Conservation (phyloP, 2,329 filamentous ascomycete genomes). For the Aspergillus hiratsukae region DNA sequence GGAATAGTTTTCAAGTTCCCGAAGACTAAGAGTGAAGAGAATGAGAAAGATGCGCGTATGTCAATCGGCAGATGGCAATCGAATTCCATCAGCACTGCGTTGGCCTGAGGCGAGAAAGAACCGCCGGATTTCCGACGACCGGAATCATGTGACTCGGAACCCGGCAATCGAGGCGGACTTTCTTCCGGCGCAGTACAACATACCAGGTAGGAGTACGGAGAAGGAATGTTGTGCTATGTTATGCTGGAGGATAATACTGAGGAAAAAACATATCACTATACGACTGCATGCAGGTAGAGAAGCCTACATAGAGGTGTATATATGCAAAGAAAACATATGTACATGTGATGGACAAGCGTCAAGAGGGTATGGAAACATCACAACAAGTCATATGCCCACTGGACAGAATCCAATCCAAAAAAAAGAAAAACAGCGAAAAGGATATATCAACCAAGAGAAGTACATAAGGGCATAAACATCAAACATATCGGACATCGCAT, state of each 20-base stretch:
- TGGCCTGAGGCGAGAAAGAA: constrained; percentile 18
- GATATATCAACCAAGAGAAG: constrained; percentile 12
- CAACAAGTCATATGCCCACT: constrained; percentile 11
- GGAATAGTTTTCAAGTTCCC: not conserved
- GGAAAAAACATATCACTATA: not conserved
- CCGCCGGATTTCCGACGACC: constrained; percentile 8
- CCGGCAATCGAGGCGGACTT: constrained; percentile 2
- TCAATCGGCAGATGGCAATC: not conserved
- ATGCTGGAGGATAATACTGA: not conserved
- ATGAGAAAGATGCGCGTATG: not conserved
- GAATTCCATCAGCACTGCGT: not conserved
- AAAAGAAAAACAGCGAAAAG: constrained; percentile 1
- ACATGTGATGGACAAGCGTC: constrained; percentile 23
- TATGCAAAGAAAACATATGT: constrained; percentile 32
- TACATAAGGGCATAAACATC: constrained; percentile 29
- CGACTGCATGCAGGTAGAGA: constrained; percentile 2
- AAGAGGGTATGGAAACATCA: constrained; percentile 17
- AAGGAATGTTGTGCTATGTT: not conserved
- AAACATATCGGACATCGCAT: constrained; percentile 30
- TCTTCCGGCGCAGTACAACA: no score
- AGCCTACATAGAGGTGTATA: constrained; percentile 12
- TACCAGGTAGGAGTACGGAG: not conserved
- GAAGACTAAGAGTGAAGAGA: not conserved
- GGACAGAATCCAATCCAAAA: constrained; percentile 9
- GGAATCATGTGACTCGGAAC: constrained; percentile 21